A percentile compares a stretch with the other conserved stretches of the same genome.
Conservation (phyloP, 23 red algal species). For the Gracilaria domingensis region DNA sequence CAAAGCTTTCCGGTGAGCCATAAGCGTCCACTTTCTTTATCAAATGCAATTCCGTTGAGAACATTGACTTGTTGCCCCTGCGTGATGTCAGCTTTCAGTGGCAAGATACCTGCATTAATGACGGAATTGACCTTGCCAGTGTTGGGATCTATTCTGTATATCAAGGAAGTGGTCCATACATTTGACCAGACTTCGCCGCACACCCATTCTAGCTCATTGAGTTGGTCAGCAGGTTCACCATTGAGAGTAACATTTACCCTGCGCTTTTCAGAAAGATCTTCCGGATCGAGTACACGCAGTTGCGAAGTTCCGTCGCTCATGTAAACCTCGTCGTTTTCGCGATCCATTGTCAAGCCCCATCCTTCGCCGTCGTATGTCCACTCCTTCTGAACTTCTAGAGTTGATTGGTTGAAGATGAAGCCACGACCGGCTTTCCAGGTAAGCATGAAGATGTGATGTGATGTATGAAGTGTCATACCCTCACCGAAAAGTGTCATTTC, state of each 20-base stretch:
- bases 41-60: constrained; percentile 79
- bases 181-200: constrained; percentile 76
- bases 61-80: constrained; percentile 19
- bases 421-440: constrained; percentile 78
- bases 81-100: background rate
- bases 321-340: constrained; percentile 64
- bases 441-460: constrained; percentile 73
- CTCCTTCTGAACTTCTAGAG: constrained; percentile 66
- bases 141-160: constrained; percentile 70
- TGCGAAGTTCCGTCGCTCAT: constrained; percentile 79
- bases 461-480: constrained; percentile 67
- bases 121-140: constrained; percentile 61
- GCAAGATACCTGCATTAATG: constrained; percentile 51
- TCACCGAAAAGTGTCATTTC: constrained; percentile 70
- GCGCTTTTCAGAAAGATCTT: constrained; percentile 51
- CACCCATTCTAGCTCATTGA: constrained; percentile 82
- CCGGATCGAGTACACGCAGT: constrained; percentile 61
- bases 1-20: constrained; percentile 86
- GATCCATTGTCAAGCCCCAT: constrained; percentile 78
- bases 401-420: constrained; percentile 72
- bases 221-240: constrained; percentile 25
- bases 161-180: constrained; percentile 66
- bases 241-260: constrained; percentile 53
- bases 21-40: constrained; percentile 53
- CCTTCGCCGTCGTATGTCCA: constrained; percentile 84